A percentile compares a stretch with the other conserved stretches of the same genome.
Conservation (phyloP, 495 filamentous ascomycete genomes). For the Trichoderma asperelloides region DNA sequence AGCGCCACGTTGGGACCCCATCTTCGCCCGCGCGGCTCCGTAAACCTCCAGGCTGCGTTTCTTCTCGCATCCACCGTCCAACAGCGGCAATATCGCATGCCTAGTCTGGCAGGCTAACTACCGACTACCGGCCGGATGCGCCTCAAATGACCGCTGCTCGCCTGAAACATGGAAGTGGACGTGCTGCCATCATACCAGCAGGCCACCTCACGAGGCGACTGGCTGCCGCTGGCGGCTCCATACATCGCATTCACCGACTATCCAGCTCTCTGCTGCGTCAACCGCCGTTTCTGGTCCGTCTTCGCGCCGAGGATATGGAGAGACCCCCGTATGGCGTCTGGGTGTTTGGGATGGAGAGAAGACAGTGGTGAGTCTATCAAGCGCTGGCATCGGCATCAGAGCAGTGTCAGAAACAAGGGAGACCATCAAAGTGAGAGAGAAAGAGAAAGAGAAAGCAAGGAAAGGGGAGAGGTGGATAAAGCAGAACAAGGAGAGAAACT, state of each 20-base stretch:
- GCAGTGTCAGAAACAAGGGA: not conserved
- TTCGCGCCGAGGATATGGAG: slow-evolving; percentile 40
- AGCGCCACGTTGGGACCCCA: too few relatives aligned
- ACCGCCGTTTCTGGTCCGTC: slow-evolving; percentile 28
- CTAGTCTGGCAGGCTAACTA: not conserved
- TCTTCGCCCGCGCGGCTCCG: too few relatives aligned
- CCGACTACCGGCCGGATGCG: not conserved
- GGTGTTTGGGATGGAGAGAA: slow-evolving; percentile 19
- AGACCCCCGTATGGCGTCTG: slow-evolving; percentile 27
- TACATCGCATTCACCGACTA: slow-evolving; percentile 26
- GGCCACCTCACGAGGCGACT: slow-evolving; percentile 30
- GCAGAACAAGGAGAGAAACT: too few relatives aligned
- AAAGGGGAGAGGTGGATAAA: too few relatives aligned
- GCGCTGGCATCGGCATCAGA: not conserved
- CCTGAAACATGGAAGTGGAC: slow-evolving; percentile 10
- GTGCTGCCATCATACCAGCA: slow-evolving; percentile 35
- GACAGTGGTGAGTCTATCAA: slow-evolving; percentile 26
- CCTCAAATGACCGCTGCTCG: not conserved
- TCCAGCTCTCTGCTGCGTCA: slow-evolving; percentile 33
- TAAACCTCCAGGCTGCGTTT: too few relatives aligned
- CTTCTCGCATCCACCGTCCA: too few relatives aligned
- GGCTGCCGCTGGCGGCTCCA: slow-evolving; percentile 33
- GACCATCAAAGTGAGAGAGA: too few relatives aligned
- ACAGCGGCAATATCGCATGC: too few relatives aligned
- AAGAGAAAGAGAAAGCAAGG: too few relatives aligned